phyloP scores from a whole-genome alignment of 164 flowering plant genomes.

The Paratinospora sagittata region DNA sequence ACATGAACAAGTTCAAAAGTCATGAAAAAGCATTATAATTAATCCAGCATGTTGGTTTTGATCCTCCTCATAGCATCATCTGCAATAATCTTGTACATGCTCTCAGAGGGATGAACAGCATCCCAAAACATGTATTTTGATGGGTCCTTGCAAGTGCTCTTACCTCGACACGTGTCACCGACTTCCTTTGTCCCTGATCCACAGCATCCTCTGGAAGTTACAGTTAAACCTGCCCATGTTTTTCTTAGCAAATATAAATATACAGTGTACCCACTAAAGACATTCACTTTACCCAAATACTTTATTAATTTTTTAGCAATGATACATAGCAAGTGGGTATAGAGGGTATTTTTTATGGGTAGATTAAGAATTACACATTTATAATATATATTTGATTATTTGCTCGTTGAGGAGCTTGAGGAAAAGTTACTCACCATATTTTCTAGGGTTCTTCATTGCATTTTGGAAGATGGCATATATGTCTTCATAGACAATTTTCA shows the following conservation, averaged over 20 bases:
- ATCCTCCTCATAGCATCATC: conserved; percentile 12
- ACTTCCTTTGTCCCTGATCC: conserved; percentile 52
- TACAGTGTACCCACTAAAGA: too few species aligned
- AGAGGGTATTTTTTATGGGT: too few species aligned
- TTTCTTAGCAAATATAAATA: background rate
- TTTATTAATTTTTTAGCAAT: too few species aligned
- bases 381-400: background rate
- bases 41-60: background rate
- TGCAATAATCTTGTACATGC: conserved; percentile 45
- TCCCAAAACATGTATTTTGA: conserved; percentile 55
- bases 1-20: background rate
- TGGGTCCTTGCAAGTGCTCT: conserved; percentile 40
- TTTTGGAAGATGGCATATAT: conserved; percentile 22
- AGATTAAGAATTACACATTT: too few species aligned
- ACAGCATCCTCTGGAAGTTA: conserved; percentile 54
- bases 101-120: conserved; percentile 63
- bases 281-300: too few species aligned
- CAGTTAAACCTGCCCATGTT: conserved; percentile 39
- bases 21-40: background rate
- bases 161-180: conserved; percentile 36
- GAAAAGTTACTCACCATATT: conserved; percentile 33
- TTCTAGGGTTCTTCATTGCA: conserved; percentile 33
- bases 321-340: too few species aligned
- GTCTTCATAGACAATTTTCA: conserved; percentile 33
- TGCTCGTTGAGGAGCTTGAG: background rate